These are phyloP conservation scores for Mimosa pudica DNA, from an alignment of 306 rosid genomes.

Conservation along the genomic window DNA sequence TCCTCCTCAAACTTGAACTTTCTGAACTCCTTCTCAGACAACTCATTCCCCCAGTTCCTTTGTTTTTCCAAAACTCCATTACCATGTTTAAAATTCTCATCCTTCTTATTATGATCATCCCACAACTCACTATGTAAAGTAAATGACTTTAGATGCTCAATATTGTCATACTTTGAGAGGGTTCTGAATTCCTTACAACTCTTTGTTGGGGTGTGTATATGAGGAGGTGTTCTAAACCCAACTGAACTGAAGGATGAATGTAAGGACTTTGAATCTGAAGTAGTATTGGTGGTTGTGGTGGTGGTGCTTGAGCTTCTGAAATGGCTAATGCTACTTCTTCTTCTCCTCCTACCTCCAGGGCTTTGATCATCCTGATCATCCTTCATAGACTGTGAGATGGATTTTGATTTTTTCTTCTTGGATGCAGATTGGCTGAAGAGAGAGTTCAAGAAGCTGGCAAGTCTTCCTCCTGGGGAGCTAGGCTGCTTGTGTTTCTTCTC, in stretches of 20 bases:
- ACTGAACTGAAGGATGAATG: constrained; percentile 75
- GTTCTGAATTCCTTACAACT: constrained; percentile 68
- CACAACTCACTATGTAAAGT: constrained; percentile 45
- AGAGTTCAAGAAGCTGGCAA: constrained; percentile 91
- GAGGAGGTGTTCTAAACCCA: constrained; percentile 84
- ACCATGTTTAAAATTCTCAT: constrained; percentile 38
- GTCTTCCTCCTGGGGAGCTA: constrained; percentile 91
- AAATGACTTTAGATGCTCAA: constrained; percentile 40
- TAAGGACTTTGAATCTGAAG: constrained; percentile 59
- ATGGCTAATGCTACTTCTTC: constrained; percentile 94
- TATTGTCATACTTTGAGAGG: constrained; percentile 40
- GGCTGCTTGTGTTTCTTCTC: constrained; percentile 85
- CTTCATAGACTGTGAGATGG: constrained; percentile 68
- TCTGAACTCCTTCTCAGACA: constrained; percentile 36
- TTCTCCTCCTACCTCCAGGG: constrained; percentile 68
- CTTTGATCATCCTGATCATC: constrained; percentile 63
- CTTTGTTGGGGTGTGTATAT: constrained; percentile 69
- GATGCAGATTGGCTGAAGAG: constrained; percentile 87
- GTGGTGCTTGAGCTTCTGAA: constrained; percentile 65
- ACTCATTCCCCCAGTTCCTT: constrained; percentile 41
- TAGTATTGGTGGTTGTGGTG: constrained; percentile 9
- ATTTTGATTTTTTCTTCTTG: constrained; percentile 86
- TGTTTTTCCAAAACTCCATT: constrained; percentile 53
- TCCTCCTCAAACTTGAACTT: constrained; percentile 50
- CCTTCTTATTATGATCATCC: constrained; percentile 56